Evolutionary conservation across 352 stramenopile genomes (phyloP).

Genomic region (Poterioochromonas sp.): DNA sequence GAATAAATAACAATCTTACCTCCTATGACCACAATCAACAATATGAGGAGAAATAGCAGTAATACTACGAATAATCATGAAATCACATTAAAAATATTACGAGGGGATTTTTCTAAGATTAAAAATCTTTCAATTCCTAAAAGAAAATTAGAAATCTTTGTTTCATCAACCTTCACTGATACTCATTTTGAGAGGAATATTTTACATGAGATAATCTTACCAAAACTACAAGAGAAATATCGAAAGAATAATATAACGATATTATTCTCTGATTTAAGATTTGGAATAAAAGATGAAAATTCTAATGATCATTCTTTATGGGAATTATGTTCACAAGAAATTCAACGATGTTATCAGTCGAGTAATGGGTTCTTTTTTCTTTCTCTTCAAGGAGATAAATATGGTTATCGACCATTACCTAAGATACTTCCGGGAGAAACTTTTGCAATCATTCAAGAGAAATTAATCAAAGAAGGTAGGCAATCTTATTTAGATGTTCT

Average conservation of each 20-base stretch:
- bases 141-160: conserved; percentile 2
- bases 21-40: too few species aligned
- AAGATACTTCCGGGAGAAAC: background rate
- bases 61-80: too few species aligned
- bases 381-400: conserved; percentile 24
- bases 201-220: conserved; percentile 21
- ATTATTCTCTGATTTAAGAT: conserved; percentile 18
- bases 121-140: too few species aligned
- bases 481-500: background rate
- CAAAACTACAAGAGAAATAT: background rate
- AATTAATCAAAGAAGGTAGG: background rate
- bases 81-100: too few species aligned
- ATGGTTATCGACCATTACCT: conserved; percentile 10
- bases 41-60: too few species aligned
- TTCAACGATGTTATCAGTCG: background rate
- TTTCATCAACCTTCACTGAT: conserved; percentile 28
- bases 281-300: conserved; percentile 3
- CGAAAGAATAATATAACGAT: background rate
- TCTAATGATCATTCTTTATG: conserved; percentile 1
- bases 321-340: background rate
- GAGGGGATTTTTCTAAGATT: too few species aligned
- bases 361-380: background rate
- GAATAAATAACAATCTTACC: too few species aligned
- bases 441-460: background rate
- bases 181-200: conserved; percentile 13